Evolutionary conservation across 371 early-diverging fungal species (phyloP), one percentile per base, ranked within the genome.

Genomic region (Rhizopus sp.): DNA sequence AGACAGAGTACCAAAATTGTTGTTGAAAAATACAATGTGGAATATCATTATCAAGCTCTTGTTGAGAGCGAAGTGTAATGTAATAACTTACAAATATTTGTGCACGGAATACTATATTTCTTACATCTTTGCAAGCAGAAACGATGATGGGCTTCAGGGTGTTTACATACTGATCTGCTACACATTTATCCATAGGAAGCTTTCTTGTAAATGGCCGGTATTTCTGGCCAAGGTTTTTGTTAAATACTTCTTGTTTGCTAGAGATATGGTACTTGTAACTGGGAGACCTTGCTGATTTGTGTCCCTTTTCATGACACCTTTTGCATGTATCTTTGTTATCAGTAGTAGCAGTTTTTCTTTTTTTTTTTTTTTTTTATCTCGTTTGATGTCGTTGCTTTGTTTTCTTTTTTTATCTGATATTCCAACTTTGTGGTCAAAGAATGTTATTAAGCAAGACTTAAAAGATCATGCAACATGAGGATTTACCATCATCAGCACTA

Each of bases 211-310:
- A 51, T 38, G 39, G 23, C 10, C 38, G 15, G 23, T 51, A 51
- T 38, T 30, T 23, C 9, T 35, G 39, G 23, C 23, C 51, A 35
- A 51, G 38, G 39, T 51, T 35, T 4, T 38, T 39, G 7, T n/a
- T n/a, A 39, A 51, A 51, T 9, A 38, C 23, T 51, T 51, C 51
- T n/a, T 23, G 37, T 51, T 51, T 51, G 10, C 10, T 51, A 38
- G 13, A 29, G 2, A 4, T 51, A 51, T 51, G 51, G 4, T 51
- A 6, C 29, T 16, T 13, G 29, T 23, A 51, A 9, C 23, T 23
- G 29, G 51, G 39, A 8, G 29, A 51, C 12, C 51, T 35, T 38
- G 39, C 16, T 51, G 51, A 51, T 38, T 51, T 51, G 29, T 39
- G 39, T 37, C 23, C 38, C 4, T 6, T 38, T 50, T 50, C 12